Evolutionary conservation across 345 rosid species (phyloP), one percentile per base, ranked within the genome.

Genomic region (Citrus reticulata): DNA sequence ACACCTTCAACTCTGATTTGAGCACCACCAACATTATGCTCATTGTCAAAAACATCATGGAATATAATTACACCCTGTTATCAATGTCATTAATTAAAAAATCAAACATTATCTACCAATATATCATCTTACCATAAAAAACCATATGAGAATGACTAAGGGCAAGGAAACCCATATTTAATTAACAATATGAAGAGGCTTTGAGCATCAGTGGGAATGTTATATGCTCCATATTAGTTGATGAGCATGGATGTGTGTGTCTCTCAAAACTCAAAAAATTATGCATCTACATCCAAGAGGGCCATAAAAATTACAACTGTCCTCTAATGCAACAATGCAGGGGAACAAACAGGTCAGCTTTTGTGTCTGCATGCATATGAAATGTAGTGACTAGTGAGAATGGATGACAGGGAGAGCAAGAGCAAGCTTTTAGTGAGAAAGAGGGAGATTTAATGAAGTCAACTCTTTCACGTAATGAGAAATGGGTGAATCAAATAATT

Each of bases 1-100:
- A 96, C 99, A 87, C 99, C 99, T 88, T 94, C 99, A 74, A 94
- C 92, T 83, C 91, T 91, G 80, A 96, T 91, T 83, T 91, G 97
- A 73, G 99, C 94, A 78, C 99, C 97, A 42, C 95, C 97, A 73
- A 93, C 97, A 86, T 91, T 93, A 83, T 89, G 95, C 74, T 91
- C 89, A 65, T 93, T 94, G 87, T 94, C 94, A 84, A 91, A 94
- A 42, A 91, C 97, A 73, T 94, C 97, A 87, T 93, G 98, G 89
- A 96, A 96, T 84, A 96, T 92, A 84, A 96, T 91, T 74, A 89
- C 91, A 79, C 99, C 99, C 99, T 96, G 91, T 87, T 72, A 58
- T 76, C 66, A 80, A 80, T 24, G 74, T 72, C 78, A 73, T 22
- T 0, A 55, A 55, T 46, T 46, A 76, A 80, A 51, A 74, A 68